Evolutionary conservation across 805 yeast genomes (phyloP).

Genomic region (Candida jianshihensis): DNA sequence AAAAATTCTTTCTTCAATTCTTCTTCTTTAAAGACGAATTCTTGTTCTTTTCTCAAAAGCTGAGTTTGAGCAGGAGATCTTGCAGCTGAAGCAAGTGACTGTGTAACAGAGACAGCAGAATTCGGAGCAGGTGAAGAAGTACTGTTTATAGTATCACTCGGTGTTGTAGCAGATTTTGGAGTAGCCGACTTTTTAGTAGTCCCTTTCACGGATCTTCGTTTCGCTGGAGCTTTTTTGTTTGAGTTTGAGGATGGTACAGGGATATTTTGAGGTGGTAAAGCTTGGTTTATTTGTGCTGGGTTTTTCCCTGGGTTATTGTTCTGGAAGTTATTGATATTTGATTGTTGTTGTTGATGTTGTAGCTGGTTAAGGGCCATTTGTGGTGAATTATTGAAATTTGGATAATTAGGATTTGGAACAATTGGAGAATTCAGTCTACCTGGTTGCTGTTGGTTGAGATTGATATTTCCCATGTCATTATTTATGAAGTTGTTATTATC

Average conservation of each 20-base stretch:
- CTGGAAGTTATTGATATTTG: neutral
- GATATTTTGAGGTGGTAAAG: neutral
- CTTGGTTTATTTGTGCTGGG: neutral
- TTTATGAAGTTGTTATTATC: neutral
- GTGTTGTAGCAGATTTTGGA: constrained; percentile 1
- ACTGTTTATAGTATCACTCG: constrained; percentile 4
- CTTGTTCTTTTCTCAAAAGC: constrained; percentile 21
- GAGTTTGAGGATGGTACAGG: neutral
- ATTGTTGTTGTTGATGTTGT: constrained; percentile 1
- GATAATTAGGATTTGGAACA: constrained; percentile 7
- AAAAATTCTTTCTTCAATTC: constrained; percentile 8
- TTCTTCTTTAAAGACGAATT: constrained; percentile 15
- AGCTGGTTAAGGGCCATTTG: constrained; percentile 7
- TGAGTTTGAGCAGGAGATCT: constrained; percentile 9
- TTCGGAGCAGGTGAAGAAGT: constrained; percentile 1
- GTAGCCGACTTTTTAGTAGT: neutral
- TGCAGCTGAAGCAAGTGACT: neutral
- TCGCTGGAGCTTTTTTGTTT: constrained; percentile 10
- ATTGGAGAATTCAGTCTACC: constrained; percentile 5
- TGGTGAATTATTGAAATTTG: constrained; percentile 10
- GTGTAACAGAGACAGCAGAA: constrained; percentile 1
- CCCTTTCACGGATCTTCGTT: constrained; percentile 7
- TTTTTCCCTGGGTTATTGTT: constrained; percentile 2
- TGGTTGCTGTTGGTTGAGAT: neutral
- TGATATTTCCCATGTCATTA: constrained; percentile 8